phyloP scores from a whole-genome alignment of 257 asterid species.

The Cordia subcordata region DNA sequence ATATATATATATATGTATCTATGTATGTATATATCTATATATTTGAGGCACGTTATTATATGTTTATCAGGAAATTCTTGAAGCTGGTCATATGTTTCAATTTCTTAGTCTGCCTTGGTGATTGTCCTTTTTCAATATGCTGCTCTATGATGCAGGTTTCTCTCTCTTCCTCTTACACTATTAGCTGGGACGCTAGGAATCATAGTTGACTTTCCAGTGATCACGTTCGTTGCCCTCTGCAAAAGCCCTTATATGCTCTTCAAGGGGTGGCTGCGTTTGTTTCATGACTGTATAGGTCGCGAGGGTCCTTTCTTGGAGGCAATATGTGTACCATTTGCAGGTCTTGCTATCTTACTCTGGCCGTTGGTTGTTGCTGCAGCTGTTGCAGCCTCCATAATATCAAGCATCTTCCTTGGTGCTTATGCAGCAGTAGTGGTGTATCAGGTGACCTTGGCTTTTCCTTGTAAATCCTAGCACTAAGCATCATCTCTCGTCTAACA shows the following conservation, averaged over 20 bases:
- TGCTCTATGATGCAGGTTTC: slow-evolving; percentile 44
- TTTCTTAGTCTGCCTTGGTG: neutral
- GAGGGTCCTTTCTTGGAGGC: slow-evolving; percentile 98
- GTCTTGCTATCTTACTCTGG: slow-evolving; percentile 93
- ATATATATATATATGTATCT: too few species aligned
- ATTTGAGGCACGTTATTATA: too few species aligned
- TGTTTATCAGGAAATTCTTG: too few species aligned
- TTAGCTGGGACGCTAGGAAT: slow-evolving; percentile 64
- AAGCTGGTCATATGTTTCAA: too few species aligned
- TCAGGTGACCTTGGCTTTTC: slow-evolving; percentile 48
- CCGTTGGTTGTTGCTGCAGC: slow-evolving; percentile 93
- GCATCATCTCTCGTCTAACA: neutral
- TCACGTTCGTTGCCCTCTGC: slow-evolving; percentile 53
- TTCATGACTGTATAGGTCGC: slow-evolving; percentile 95
- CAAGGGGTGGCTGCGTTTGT: slow-evolving; percentile 89
- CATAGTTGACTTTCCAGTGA: slow-evolving; percentile 52
- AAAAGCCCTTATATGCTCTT: slow-evolving; percentile 85
- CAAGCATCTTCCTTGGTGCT: slow-evolving; percentile 81
- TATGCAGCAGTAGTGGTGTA: slow-evolving; percentile 80
- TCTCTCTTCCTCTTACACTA: slow-evolving; percentile 60
- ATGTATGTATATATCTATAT: too few species aligned
- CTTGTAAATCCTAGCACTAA: neutral
- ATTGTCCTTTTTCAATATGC: slow-evolving; percentile 5
- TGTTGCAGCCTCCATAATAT: slow-evolving; percentile 59
- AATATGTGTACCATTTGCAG: slow-evolving; percentile 93